Evolutionary conservation across 2,329 filamentous ascomycete genomes (phyloP), one percentile per base, ranked within the genome.

Genomic region (Fusarium sp.): DNA sequence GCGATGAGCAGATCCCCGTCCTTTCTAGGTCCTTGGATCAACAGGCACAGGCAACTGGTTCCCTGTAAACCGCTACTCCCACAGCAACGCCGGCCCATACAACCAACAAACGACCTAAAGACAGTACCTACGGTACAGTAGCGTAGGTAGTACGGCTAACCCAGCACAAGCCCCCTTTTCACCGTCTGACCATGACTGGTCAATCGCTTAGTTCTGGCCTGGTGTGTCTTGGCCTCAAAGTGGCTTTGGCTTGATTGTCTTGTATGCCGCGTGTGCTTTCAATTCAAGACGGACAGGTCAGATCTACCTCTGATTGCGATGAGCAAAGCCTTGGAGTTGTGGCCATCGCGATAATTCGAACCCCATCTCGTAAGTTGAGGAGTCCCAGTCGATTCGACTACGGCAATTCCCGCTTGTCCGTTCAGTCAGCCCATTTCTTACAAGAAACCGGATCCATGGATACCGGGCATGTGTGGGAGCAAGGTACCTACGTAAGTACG

Each of bases 1-100:
- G 57, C 42, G 67, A 68, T 70, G 43, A 56, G 39, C 58, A 57
- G 46, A 68, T 68, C 67, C 63, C 67, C 63, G 53, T 68, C 49
- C 28, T 31, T 53, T 40, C 22, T 64, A 6, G 54, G 33, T 45
- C 42, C 18, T 51, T 58, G 24, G 54, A 63, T 64, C 58, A 63
- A 36, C 53, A 46, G 14, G 17, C 17, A 39, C 53, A 46, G 14
- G 17, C 17, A 39, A 15, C 39, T 39, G 36, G 38, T 49, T 64
- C 38, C 36, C 26, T 53, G 24, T 26, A 59, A 61, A 53, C 66
- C 58, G 57, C 67, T 56, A 67, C 52, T 67, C 57, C 46, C 63
- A 20, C 54, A 52, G 34, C 53, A 60, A 56, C 28, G 10, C 58
- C 28, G 42, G 43, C 22, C 49, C 43, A 14, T 44, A 53, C 39